Evolutionary conservation across 2,329 filamentous ascomycete genomes (phyloP), one percentile per base, ranked within the genome.

Genomic region (Capronia coronata): DNA sequence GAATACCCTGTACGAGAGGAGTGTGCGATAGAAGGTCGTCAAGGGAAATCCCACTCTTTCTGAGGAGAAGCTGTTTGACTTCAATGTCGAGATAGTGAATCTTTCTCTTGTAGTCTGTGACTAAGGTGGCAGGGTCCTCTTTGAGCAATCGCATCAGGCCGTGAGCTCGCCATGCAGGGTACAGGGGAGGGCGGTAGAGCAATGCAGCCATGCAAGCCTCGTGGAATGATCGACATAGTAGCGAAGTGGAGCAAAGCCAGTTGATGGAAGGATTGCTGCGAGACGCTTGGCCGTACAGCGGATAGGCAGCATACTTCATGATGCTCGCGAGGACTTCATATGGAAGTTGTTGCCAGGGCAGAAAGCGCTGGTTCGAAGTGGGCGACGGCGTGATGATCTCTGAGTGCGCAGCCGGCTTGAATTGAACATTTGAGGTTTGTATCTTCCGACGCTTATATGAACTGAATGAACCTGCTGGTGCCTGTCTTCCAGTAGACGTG

Each of bases 121-220:
- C 35, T 19, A 48, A 16, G 2, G 68, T 64, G 3, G 70, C 66
- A 11, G 70, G 71, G 16, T 78, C 71, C 13, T 71, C 67, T n/a
- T 76, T 73, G 7, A 93, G 72, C 29, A 83, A 68, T 21, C 71
- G 62, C 13, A 77, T 61, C 16, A 80, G 64, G 32, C 69, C 65
- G 54, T 73, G 72, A 10, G 71, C 70, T 54, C 76, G 74, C 27
- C 68, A 65, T 29, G 72, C 67, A 1, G 75, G 73, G 51, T 77
- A 73, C 38, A 93, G 70, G 1, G 82, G 81, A 7, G 86, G 86
- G 3, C 74, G 79, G 40, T 76, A 73, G 64, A 93, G 93, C 3
- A 94, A 72, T 1, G 79, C 83, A 3, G 81, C 81, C 43, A 93
- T 67, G 1, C 86, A 86, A 3, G 87, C 84, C 59, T 89, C 86